These are phyloP conservation scores for Aurantiochytrium sp. DNA, from an alignment of 108 stramenopile species.

Conservation along the genomic window DNA sequence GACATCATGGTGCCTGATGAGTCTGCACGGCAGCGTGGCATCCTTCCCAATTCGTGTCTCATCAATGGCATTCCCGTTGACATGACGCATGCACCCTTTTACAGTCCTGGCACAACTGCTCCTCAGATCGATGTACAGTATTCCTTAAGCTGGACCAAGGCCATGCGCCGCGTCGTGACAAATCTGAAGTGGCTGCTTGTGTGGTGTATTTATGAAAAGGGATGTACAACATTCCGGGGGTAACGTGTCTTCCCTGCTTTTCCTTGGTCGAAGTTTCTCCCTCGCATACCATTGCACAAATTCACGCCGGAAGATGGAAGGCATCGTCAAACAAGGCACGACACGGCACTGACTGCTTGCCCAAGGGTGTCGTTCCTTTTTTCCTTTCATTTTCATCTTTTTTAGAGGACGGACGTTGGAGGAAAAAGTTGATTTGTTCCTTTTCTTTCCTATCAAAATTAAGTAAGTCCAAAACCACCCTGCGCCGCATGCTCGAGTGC, in stretches of 20 bases:
- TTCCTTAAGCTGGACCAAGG: not conserved
- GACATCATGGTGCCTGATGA: not conserved
- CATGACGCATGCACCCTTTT: not conserved
- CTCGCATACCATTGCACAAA: not conserved
- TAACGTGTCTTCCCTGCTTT: not conserved
- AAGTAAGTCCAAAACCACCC: constrained; percentile 27
- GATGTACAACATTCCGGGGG: too few relatives aligned
- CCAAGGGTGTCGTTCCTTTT: too few relatives aligned
- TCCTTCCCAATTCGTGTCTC: not conserved
- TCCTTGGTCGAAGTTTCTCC: not conserved
- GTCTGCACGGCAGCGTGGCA: not conserved
- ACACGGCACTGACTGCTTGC: too few relatives aligned
- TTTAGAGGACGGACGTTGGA: too few relatives aligned
- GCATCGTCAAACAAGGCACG: too few relatives aligned
- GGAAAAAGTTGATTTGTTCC: too few relatives aligned
- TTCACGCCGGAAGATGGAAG: too few relatives aligned
- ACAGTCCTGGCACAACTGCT: not conserved
- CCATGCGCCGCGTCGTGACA: not conserved
- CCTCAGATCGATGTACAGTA: not conserved
- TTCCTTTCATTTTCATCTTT: too few relatives aligned
- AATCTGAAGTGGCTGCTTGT: constrained; percentile 13
- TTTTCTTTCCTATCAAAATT: not conserved
- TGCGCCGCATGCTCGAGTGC: constrained; percentile 41
- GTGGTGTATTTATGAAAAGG: not conserved
- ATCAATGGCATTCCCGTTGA: not conserved